Evolutionary conservation across 2,329 filamentous ascomycete species (phyloP), one percentile per base, ranked within the genome.

Genomic region (Diaporthe caulivora): DNA sequence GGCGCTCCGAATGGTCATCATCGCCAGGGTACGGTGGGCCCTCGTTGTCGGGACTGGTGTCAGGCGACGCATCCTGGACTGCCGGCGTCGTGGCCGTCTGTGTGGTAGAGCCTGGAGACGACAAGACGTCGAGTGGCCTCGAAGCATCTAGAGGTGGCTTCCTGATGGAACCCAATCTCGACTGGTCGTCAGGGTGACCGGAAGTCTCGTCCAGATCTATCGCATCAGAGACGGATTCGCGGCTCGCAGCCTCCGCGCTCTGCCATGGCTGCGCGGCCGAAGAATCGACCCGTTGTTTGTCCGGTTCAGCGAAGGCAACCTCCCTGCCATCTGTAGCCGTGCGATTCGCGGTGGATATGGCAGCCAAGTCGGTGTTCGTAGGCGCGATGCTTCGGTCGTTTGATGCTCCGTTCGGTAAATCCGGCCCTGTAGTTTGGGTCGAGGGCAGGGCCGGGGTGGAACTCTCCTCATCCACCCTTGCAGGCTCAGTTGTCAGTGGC

Each of bases 21-120:
- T 83, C 83, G 44, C 91, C 86, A 21, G 86, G 81, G 77, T 89
- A 90, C 55, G 89, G 87, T 62, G 89, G 85, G 24, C 86, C 87
- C 64, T 95, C 92, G 71, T 92, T 89, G 71, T 93, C 93, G 1
- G 93, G 92, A 77, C 93, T 95, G 1, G 93, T 95, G 77, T 93
- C 92, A 1, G 93, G 90, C 1, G 93, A 95, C 9, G 87, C 88
- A 75, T 92, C 89, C 74, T 92, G 89, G 51, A 92, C 87, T 47
- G 88, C 89, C 1, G 94, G 93, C 0, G 94, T 97, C 29, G 92
- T 91, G 71, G 91, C 91, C 55, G 93, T 95, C 77, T 92, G 92
- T 1, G 92, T 89, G 42, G 93, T 95, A 8, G 94, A 96, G 3
- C 84, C 86, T 21, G 89, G 88, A 2, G 89, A 91, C 3, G 87